phyloP scores from a whole-genome alignment of 2,329 filamentous ascomycete genomes.

The Aspergillus phoenicis region DNA sequence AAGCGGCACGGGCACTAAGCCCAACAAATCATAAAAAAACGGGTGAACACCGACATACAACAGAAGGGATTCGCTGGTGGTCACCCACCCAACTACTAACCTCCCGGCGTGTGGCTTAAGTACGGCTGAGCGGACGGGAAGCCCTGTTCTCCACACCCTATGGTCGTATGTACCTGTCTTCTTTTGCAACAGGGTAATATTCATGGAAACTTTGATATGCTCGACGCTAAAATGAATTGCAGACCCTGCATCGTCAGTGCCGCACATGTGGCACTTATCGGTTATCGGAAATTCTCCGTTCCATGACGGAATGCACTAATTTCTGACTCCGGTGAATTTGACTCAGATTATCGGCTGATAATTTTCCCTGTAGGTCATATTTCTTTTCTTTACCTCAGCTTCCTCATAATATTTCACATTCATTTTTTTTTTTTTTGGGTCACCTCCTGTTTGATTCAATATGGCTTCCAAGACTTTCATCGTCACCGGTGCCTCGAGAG shows the following conservation, averaged over 20 bases:
- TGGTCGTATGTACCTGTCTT: background rate
- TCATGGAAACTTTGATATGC: background rate
- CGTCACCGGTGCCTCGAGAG: conserved; percentile 67
- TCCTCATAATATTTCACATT: background rate
- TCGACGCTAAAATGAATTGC: too few relatives aligned
- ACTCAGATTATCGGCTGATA: background rate
- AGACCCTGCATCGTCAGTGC: too few relatives aligned
- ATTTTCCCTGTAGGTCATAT: background rate
- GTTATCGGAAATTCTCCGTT: background rate
- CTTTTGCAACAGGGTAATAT: background rate
- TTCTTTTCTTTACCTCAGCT: background rate
- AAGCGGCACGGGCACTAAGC: background rate
- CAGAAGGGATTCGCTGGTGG: conserved; percentile 1
- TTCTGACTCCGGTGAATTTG: background rate
- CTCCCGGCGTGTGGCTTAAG: background rate
- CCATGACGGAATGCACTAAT: background rate
- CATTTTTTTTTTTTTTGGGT: background rate
- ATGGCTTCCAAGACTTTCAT: conserved; percentile 67
- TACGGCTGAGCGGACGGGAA: background rate
- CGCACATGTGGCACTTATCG: too few relatives aligned
- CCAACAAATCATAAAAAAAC: background rate
- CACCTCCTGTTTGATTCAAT: background rate
- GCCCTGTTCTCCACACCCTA: background rate
- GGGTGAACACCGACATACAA: background rate
- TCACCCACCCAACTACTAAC: conserved; percentile 1